These are phyloP conservation scores for Populus tomentosa DNA, from an alignment of 441 rosid genomes.

Conservation along the genomic window DNA sequence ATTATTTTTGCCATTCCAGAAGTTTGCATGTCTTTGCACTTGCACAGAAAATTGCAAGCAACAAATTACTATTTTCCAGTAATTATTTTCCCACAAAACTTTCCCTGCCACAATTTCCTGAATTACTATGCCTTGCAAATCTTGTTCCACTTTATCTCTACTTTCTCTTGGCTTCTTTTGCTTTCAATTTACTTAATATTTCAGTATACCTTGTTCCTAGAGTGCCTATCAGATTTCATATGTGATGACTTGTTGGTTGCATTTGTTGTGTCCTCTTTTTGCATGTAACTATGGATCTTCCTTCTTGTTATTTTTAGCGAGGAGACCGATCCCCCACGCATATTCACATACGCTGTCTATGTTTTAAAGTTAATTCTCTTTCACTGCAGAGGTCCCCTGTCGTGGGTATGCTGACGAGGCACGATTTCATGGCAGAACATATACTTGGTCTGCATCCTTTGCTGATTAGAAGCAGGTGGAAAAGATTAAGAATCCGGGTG, in stretches of 20 bases:
- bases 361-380: neutral
- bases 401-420: conserved; percentile 84
- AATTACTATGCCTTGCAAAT: neutral
- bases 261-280: neutral
- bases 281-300: neutral
- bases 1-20: neutral
- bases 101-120: neutral
- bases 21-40: neutral
- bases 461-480: conserved; percentile 56
- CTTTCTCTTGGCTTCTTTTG: neutral
- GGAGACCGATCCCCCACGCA: neutral
- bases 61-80: neutral
- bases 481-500: conserved; percentile 49
- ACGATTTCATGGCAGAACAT: conserved; percentile 90
- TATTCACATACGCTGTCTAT: neutral
- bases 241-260: neutral
- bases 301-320: neutral
- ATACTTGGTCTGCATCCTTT: conserved; percentile 57
- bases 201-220: neutral
- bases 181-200: neutral
- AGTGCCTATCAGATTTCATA: neutral
- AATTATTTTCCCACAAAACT: neutral
- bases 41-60: neutral
- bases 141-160: neutral
- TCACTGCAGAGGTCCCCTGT: conserved; percentile 64